A percentile compares a stretch with the other conserved stretches of the same genome.
These are phyloP conservation scores for Penicillium sp. DNA, from an alignment of 2,329 filamentous ascomycete genomes.

Conservation along the genomic window DNA sequence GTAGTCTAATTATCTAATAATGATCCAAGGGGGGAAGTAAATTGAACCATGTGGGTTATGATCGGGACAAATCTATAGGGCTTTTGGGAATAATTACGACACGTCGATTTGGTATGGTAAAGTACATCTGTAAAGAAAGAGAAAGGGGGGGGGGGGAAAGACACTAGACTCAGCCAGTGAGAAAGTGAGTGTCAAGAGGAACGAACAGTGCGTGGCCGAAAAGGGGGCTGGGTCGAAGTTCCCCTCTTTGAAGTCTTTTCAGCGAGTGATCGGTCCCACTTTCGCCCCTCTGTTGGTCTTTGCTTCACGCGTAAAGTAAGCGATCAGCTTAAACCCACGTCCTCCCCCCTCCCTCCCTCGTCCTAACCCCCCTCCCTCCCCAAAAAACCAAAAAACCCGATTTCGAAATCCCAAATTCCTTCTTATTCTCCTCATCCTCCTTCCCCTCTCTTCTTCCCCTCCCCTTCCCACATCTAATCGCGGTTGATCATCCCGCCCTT, in stretches of 20 bases:
- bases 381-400: conserved; percentile 11
- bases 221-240: conserved; percentile 7
- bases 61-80: conserved; percentile 15
- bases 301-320: conserved; percentile 22
- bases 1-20: conserved; percentile 9
- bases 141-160: conserved; percentile 9
- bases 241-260: background rate
- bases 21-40: conserved; percentile 1
- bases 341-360: conserved; percentile 18
- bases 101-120: conserved; percentile 24
- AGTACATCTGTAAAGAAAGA: too few relatives aligned
- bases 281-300: conserved; percentile 17
- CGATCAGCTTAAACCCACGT: conserved; percentile 24
- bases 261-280: conserved; percentile 16
- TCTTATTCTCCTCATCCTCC: conserved; percentile 23
- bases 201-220: conserved; percentile 24
- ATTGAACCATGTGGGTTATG: conserved; percentile 14
- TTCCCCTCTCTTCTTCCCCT: conserved; percentile 19
- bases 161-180: background rate
- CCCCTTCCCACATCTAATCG: conserved; percentile 18
- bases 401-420: conserved; percentile 22
- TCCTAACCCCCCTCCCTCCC: conserved; percentile 12
- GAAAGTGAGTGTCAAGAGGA: conserved; percentile 15
- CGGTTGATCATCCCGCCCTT: conserved; percentile 26
- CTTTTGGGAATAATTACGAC: conserved; percentile 18